These are phyloP conservation scores for Rhipidocladum racemiflorum DNA, from an alignment of 176 grass and related monocot genomes.

Conservation along the genomic window DNA sequence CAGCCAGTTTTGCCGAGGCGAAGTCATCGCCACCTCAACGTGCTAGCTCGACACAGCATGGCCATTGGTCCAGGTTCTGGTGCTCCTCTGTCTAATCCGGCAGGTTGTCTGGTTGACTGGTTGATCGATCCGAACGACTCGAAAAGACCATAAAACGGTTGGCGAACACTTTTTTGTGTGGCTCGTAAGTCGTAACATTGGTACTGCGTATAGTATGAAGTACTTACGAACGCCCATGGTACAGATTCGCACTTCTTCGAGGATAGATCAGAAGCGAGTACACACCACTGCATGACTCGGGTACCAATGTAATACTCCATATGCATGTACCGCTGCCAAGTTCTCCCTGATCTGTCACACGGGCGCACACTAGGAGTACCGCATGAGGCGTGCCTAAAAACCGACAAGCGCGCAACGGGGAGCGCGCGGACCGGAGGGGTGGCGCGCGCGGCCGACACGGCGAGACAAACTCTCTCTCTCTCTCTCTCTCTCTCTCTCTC, in stretches of 20 bases:
- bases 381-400: not conserved
- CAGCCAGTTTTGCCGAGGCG: not conserved
- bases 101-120: too few relatives aligned
- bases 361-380: not conserved
- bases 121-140: not conserved
- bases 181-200: not conserved
- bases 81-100: not conserved
- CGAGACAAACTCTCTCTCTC: slow-evolving; percentile 31
- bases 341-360: not conserved
- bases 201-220: not conserved
- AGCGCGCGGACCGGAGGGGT: not conserved
- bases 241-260: not conserved
- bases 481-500: slow-evolving; percentile 26
- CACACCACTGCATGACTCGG: too few relatives aligned
- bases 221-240: not conserved
- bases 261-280: too few relatives aligned
- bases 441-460: slow-evolving; percentile 37
- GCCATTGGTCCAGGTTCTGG: not conserved
- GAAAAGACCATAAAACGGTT: not conserved
- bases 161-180: not conserved
- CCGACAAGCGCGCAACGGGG: not conserved
- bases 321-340: not conserved
- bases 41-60: not conserved
- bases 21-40: not conserved
- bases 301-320: too few relatives aligned